Percentiles rank a stretch among this genome's conserved stretches.
Conservation (phyloP, 257 asterid genomes). For the Datura wrightii region DNA sequence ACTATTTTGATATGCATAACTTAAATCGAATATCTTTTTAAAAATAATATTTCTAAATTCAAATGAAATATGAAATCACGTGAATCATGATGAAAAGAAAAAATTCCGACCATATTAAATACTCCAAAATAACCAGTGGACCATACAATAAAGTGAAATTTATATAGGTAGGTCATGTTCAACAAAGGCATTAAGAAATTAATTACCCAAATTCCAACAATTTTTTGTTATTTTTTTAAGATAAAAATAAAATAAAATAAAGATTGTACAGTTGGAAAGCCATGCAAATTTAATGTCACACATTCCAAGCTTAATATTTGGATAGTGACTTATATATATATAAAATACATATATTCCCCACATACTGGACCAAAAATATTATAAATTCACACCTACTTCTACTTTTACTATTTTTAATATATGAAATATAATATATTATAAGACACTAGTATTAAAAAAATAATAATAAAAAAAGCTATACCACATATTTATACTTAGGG, state of each 20-base stretch:
- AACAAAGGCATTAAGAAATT: no score
- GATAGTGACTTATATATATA: neutral
- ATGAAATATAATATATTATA: no score
- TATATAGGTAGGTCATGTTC: no score
- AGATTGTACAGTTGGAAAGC: neutral
- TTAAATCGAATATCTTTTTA: no score
- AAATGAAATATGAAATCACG: neutral
- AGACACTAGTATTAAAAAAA: no score
- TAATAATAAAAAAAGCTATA: no score
- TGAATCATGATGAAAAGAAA: neutral
- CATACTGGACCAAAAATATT: neutral
- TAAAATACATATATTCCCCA: neutral
- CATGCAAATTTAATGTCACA: constrained; percentile 21
- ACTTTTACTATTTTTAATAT: constrained; percentile 15
- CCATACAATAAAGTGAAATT: neutral
- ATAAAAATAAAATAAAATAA: neutral
- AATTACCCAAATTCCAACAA: neutral
- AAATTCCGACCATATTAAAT: neutral
- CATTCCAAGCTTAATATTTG: no score
- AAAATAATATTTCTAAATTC: no score
- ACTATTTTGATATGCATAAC: no score
- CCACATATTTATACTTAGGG: neutral
- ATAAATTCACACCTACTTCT: neutral
- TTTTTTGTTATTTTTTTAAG: no score
- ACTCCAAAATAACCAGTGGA: neutral